A percentile compares a stretch with the other conserved stretches of the same genome.
Conservation (phyloP, 2,329 filamentous ascomycete species). For the Chaetomium sp. region DNA sequence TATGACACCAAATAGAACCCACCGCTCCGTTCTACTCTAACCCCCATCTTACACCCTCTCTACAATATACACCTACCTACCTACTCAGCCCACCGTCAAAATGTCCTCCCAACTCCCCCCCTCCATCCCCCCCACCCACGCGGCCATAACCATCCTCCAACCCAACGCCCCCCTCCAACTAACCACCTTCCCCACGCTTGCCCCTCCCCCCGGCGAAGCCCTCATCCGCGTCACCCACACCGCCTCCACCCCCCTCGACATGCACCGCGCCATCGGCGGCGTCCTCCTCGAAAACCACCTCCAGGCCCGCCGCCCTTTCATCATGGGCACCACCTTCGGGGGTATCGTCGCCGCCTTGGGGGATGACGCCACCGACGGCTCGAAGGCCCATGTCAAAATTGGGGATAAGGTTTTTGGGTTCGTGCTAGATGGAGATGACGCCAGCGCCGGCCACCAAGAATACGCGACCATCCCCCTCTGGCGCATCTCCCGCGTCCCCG, state of each 20-base stretch:
- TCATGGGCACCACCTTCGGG: conserved; percentile 45
- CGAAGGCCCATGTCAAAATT: conserved; percentile 30
- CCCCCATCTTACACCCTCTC: too few species aligned
- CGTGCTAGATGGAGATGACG: conserved; percentile 36
- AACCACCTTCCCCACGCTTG: conserved; percentile 23
- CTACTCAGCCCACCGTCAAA: not conserved
- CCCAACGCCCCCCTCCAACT: conserved; percentile 23
- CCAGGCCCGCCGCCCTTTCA: conserved; percentile 32
- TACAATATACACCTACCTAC: not conserved
- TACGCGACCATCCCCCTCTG: conserved; percentile 47
- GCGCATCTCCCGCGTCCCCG: conserved; percentile 41
- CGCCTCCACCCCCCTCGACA: conserved; percentile 53
- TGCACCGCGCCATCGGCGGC: conserved; percentile 56
- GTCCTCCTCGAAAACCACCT: conserved; percentile 37
- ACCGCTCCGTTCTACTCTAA: too few species aligned
- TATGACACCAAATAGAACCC: too few species aligned
- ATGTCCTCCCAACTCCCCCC: conserved; percentile 11
- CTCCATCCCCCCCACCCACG: conserved; percentile 23
- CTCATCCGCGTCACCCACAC: conserved; percentile 51
- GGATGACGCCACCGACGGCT: not conserved
- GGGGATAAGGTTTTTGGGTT: conserved; percentile 54
- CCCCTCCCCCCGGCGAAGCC: conserved; percentile 41
- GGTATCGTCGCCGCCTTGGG: conserved; percentile 49
- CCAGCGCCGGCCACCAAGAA: conserved; percentile 49
- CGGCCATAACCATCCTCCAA: conserved; percentile 23